Conservation (phyloP, 2,329 filamentous ascomycete genomes). For the Albophoma yamanashiensis region DNA sequence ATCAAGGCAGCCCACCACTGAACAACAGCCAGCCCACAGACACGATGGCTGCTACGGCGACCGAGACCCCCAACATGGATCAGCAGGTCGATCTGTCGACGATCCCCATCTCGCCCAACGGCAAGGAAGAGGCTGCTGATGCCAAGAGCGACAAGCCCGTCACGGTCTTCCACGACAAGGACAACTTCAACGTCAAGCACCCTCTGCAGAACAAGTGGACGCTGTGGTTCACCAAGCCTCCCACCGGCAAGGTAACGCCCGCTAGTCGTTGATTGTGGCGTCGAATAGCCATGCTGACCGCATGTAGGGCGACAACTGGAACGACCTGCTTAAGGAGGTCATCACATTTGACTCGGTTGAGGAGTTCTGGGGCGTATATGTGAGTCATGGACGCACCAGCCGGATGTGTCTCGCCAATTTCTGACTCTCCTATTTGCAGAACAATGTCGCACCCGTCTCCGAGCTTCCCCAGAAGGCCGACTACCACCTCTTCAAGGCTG, state of each 20-base stretch:
- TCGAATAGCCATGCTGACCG: background rate
- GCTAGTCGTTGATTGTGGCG: background rate
- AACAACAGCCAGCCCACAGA: background rate
- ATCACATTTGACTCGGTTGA: slow-evolving; percentile 98
- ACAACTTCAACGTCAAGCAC: slow-evolving; percentile 99
- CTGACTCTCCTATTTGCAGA: slow-evolving; percentile 42
- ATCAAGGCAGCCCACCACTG: background rate
- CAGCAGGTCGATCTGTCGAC: slow-evolving; percentile 57
- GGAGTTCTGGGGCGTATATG: slow-evolving; percentile 99
- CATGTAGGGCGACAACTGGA: slow-evolving; percentile 88
- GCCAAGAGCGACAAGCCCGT: slow-evolving; percentile 52
- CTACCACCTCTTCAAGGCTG: slow-evolving; percentile 98
- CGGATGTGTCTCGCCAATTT: background rate
- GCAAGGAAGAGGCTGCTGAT: slow-evolving; percentile 38
- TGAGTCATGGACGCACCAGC: slow-evolving; percentile 38
- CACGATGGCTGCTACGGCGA: slow-evolving; percentile 25
- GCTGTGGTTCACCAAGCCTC: slow-evolving; percentile 98
- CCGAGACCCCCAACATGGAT: slow-evolving; percentile 26
- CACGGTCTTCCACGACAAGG: slow-evolving; percentile 95
- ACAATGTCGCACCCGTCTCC: slow-evolving; percentile 95
- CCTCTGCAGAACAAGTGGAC: slow-evolving; percentile 97
- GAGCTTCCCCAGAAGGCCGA: slow-evolving; percentile 96
- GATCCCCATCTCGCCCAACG: slow-evolving; percentile 55
- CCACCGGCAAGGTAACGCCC: slow-evolving; percentile 72
- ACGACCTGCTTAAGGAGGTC: slow-evolving; percentile 93